Evolutionary conservation across 2,329 filamentous ascomycete species (phyloP).

Genomic region (Ophiosphaerella narmari): DNA sequence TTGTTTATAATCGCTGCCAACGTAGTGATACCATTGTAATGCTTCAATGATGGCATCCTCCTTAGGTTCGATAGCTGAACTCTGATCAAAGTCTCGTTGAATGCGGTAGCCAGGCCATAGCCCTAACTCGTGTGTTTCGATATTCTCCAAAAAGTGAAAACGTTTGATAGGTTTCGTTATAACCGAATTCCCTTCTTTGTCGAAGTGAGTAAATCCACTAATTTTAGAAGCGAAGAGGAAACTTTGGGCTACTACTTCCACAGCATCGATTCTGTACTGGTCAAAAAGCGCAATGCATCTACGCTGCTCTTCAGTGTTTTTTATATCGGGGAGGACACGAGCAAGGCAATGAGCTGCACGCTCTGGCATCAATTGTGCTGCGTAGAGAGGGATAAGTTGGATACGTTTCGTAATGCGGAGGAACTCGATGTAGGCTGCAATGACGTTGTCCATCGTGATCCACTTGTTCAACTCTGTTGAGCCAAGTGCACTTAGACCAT

Average conservation of each 20-base stretch:
- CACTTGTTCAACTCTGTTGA: slow-evolving; percentile 16
- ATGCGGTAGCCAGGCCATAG: slow-evolving; percentile 65
- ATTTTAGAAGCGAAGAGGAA: slow-evolving; percentile 49
- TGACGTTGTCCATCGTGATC: slow-evolving; percentile 69
- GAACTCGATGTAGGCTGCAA: slow-evolving; percentile 81
- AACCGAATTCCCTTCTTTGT: slow-evolving; percentile 16
- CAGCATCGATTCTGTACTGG: slow-evolving; percentile 72
- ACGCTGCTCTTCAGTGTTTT: slow-evolving; percentile 66
- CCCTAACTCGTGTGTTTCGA: slow-evolving; percentile 45
- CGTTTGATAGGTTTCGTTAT: slow-evolving; percentile 34
- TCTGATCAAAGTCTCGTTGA: slow-evolving; percentile 67
- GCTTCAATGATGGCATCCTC: slow-evolving; percentile 78
- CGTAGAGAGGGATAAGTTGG: slow-evolving; percentile 85
- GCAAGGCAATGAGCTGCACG: slow-evolving; percentile 74
- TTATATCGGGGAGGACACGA: slow-evolving; percentile 75
- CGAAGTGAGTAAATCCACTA: slow-evolving; percentile 34
- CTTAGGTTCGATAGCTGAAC: slow-evolving; percentile 57
- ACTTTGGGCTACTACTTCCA: slow-evolving; percentile 74
- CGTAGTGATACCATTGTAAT: slow-evolving; percentile 81
- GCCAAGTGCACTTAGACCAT: slow-evolving; percentile 49
- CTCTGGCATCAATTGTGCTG: slow-evolving; percentile 71
- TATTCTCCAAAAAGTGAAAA: slow-evolving; percentile 57
- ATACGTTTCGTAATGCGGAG: slow-evolving; percentile 73
- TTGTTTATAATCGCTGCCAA: slow-evolving; percentile 63
- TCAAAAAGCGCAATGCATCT: slow-evolving; percentile 75